Evolutionary conservation across 108 stramenopile species (phyloP), one percentile per base, ranked within the genome.

Genomic region (Pelagomonas calceolata): DNA sequence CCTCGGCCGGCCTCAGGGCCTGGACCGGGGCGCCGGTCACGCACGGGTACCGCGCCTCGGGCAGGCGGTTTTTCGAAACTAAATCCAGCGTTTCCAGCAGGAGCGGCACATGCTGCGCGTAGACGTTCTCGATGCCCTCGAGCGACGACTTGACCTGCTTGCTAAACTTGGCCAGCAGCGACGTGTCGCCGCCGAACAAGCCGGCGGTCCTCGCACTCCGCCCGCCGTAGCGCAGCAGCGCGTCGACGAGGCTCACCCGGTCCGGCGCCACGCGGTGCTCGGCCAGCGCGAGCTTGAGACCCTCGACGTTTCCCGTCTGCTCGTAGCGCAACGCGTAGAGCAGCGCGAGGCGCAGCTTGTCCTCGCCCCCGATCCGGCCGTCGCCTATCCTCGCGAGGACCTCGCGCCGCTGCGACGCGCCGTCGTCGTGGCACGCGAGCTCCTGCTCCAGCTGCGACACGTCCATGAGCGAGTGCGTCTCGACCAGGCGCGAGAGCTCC

Each of bases 361-460:
- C 97, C 29, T 93, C 88, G 9, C 90, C 78, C 71, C 94, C 92
- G 36, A 97, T 80, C 31, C 76, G 66, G 0, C 90, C 78, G 66
- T 81, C 81, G 32, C 78, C 81, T 63, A 99, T 75, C 70, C 94
- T 95, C 68, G 86, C 82, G 90, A 94, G 85, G 0, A 97, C 72
- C 72, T 93, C 91, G 26, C 85, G 69, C 79, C 94, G 82, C 76
- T 98, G 98, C 16, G 85, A 77, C 21, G 84, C 78, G 66, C 92
- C 95, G 78, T 96, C 95, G 66, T 94, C 92, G 17, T 85, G 76
- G 75, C 96, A 96, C 17, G 97, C 96, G 74, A 99, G 79, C 82
- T 97, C 94, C 78, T 99, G 98, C 80, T 99, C 98, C 70, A 98
- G 92, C 76, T 94, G 91, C 36, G 94, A 95, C 0, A 97, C 92